Evolutionary conservation across 768 basidiomycete genomes (phyloP).

Genomic region (Mycena vitilis): DNA sequence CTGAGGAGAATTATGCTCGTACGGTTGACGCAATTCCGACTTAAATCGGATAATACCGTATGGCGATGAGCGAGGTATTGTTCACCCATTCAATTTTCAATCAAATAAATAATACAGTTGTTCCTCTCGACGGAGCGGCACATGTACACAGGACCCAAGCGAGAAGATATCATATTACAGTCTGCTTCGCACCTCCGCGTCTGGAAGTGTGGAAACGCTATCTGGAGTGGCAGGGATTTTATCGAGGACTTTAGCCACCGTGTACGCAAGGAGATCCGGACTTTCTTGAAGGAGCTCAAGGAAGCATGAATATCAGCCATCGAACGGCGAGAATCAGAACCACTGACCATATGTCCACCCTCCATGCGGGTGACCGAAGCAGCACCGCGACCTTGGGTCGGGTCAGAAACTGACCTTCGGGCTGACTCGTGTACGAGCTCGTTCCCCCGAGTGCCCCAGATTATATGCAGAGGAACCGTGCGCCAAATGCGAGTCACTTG

Average conservation of each 20-base stretch:
- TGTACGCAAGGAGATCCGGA: conserved; percentile 3
- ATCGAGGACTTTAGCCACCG: background rate
- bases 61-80: background rate
- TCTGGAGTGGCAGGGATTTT: background rate
- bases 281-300: conserved; percentile 16
- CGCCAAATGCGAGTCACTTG: conserved; percentile 16
- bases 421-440: conserved; percentile 10
- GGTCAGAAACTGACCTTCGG: conserved; percentile 7
- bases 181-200: conserved; percentile 6
- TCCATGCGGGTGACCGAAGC: conserved; percentile 16
- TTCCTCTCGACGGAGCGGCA: background rate
- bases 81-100: background rate
- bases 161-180: conserved; percentile 2
- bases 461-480: conserved; percentile 9
- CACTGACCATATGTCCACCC: conserved; percentile 15
- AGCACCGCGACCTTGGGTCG: conserved; percentile 11
- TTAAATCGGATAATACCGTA: background rate
- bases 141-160: background rate
- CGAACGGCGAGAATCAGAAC: background rate
- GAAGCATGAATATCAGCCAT: background rate
- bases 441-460: conserved; percentile 14
- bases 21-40: background rate
- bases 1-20: too few species aligned
- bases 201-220: background rate
- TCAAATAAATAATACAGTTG: background rate